Evolutionary conservation across 352 stramenopile species (phyloP).

Genomic region (Pythium oligandrum): DNA sequence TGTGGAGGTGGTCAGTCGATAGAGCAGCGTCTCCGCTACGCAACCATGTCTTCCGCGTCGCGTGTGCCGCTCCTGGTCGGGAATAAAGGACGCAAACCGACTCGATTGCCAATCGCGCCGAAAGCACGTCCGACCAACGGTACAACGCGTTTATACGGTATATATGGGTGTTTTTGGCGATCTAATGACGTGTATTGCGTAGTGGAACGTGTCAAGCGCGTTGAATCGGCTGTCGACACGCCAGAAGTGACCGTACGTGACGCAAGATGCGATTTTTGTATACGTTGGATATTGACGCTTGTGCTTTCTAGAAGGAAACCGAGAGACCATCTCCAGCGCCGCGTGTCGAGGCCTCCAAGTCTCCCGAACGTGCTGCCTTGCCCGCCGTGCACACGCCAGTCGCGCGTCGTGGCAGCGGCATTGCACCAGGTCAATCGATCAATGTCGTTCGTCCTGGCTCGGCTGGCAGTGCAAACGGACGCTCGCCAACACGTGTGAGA

Average conservation of each 20-base stretch:
- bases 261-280: too few relatives aligned
- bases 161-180: slow-evolving; percentile 4
- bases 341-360: too few relatives aligned
- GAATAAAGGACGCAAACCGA: slow-evolving; percentile 66
- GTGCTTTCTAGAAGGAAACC: background rate
- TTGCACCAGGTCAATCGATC: too few relatives aligned
- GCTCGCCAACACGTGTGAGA: too few relatives aligned
- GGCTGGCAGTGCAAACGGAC: too few relatives aligned
- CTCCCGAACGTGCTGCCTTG: too few relatives aligned
- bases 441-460: too few relatives aligned
- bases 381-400: too few relatives aligned
- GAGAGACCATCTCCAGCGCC: background rate
- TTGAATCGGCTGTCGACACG: slow-evolving; percentile 1
- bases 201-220: slow-evolving; percentile 18
- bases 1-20: too few relatives aligned
- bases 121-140: slow-evolving; percentile 57
- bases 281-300: too few relatives aligned
- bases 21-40: background rate
- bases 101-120: slow-evolving; percentile 61
- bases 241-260: background rate
- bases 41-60: slow-evolving; percentile 38
- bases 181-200: background rate
- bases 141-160: slow-evolving; percentile 6
- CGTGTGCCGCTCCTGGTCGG: slow-evolving; percentile 75
- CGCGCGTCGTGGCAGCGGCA: too few relatives aligned